These are phyloP conservation scores for Purpureocillium takamizusanense DNA, from an alignment of 2,329 filamentous ascomycete genomes.

Conservation along the genomic window DNA sequence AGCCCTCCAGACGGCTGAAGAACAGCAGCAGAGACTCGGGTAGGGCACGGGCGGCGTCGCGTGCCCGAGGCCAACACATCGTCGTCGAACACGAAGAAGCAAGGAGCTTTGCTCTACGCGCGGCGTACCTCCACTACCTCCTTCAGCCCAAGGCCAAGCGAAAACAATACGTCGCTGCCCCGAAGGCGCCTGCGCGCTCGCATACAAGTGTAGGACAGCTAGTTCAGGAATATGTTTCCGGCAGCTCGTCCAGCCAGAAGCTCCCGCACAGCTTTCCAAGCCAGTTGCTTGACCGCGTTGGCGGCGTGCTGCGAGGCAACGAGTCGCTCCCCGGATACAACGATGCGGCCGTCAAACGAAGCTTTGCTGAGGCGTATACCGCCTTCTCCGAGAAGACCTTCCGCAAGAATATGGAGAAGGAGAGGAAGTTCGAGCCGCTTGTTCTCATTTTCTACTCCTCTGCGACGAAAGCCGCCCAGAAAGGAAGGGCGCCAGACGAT, in stretches of 20 bases:
- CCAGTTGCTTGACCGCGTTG: constrained; percentile 61
- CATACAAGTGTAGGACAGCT: constrained; percentile 76
- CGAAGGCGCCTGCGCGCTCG: constrained; percentile 50
- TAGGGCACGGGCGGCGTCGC: constrained; percentile 34
- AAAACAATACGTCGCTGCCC: constrained; percentile 70
- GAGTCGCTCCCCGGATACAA: constrained; percentile 83
- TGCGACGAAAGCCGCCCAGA: constrained; percentile 76
- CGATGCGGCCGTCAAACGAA: constrained; percentile 83
- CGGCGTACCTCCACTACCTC: constrained; percentile 86
- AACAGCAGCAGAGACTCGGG: constrained; percentile 32
- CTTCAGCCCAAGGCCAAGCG: constrained; percentile 84
- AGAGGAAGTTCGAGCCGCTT: constrained; percentile 83
- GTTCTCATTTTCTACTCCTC: constrained; percentile 95
- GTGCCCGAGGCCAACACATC: constrained; percentile 29
- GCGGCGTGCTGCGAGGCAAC: constrained; percentile 69
- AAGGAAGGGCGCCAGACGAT: constrained; percentile 66
- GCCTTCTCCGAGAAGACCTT: constrained; percentile 84
- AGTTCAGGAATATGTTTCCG: constrained; percentile 71
- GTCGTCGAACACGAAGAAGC: constrained; percentile 66
- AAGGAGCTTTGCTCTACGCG: constrained; percentile 82
- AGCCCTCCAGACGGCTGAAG: constrained; percentile 33
- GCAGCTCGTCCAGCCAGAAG: constrained; percentile 41
- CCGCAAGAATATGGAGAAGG: constrained; percentile 86
- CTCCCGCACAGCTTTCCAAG: constrained; percentile 46
- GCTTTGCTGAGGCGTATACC: constrained; percentile 90